Evolutionary conservation across 164 flowering plant species (phyloP), one percentile per base, ranked within the genome.

Genomic region (Brasenia schreberi): DNA sequence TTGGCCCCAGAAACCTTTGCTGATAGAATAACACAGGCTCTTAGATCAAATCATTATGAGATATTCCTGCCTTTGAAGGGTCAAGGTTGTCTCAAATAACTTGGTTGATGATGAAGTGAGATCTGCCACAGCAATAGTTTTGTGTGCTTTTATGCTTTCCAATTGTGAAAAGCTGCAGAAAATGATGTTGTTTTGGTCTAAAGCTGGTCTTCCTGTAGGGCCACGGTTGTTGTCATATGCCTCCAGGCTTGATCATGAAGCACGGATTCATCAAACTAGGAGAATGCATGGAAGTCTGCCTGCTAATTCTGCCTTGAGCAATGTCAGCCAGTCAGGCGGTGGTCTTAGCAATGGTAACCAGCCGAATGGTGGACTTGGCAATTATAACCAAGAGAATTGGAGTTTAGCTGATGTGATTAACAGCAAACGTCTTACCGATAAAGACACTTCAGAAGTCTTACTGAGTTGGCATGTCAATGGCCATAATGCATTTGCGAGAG

Each of bases 111-210:
- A 77, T 69, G 81, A 79, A 61, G 63, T 76, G 43, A 63, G 71
- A 1, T 82, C 85, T 53, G 75, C 81, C 27, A 76, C 88, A 53
- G 70, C 84, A 4, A 27, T 79, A 59, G 61, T 84, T 63, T 73
- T 65, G 18, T 77, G 83, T 42, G 59, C 62, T n/a, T 79, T 70
- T 64, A 71, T 84, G 49, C 72, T 82, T 70, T 72, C 74, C 18
- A 77, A 71, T 65, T 44, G 75, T 43, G 76, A 71, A 33, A 72
- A 64, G 75, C 71, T 81, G 65, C 70, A 23, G 66, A 75, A 75
- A 59, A 69, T 82, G 81, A 62, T 84, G 45, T 59, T 73, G n/a
- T 78, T 66, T 59, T 84, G 88, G 88, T 71, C 75, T 56, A 76
- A 60, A 61, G 72, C 74, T 65, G 79, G 77, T 63, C 74, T 66